Percentiles rank a stretch among this genome's conserved stretches.
Evolutionary conservation across 495 filamentous ascomycete genomes (phyloP).

Genomic region (Cudoniella acicularis): DNA sequence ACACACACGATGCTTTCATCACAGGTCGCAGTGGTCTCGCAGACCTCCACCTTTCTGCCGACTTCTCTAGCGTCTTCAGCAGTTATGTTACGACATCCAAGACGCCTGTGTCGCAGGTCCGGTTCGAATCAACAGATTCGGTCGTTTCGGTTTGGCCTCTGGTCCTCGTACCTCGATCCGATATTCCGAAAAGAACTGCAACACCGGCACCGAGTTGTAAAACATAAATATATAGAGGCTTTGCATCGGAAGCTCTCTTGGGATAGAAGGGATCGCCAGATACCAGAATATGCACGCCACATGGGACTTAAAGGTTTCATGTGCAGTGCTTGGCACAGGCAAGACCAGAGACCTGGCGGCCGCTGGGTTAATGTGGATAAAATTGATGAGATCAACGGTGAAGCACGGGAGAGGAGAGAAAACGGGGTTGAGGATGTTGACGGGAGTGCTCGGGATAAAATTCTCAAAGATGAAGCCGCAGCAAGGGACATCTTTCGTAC

Average conservation of each 20-base stretch:
- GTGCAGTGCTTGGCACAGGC: constrained; percentile 31
- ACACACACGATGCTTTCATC: constrained; percentile 16
- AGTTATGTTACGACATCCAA: constrained; percentile 15
- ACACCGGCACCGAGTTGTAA: constrained; percentile 34
- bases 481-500: not conserved
- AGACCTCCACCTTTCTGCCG: not conserved
- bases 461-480: constrained; percentile 6
- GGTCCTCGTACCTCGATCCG: constrained; percentile 38
- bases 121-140: constrained; percentile 35
- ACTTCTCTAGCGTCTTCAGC: constrained; percentile 6
- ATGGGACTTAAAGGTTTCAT: constrained; percentile 31
- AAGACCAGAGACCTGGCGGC: constrained; percentile 3
- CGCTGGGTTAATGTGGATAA: constrained; percentile 24
- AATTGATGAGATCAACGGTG: not conserved
- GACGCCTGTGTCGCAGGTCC: constrained; percentile 10
- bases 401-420: not conserved
- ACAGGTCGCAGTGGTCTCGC: constrained; percentile 3
- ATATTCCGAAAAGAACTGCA: constrained; percentile 35
- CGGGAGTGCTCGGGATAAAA: constrained; percentile 10
- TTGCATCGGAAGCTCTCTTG: constrained; percentile 34
- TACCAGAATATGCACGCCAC: constrained; percentile 16
- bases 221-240: constrained; percentile 39
- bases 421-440: constrained; percentile 19
- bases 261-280: constrained; percentile 28
- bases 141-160: constrained; percentile 41